Evolutionary conservation across 805 yeast species (phyloP).

Genomic region (Kuraishia ogatae): DNA sequence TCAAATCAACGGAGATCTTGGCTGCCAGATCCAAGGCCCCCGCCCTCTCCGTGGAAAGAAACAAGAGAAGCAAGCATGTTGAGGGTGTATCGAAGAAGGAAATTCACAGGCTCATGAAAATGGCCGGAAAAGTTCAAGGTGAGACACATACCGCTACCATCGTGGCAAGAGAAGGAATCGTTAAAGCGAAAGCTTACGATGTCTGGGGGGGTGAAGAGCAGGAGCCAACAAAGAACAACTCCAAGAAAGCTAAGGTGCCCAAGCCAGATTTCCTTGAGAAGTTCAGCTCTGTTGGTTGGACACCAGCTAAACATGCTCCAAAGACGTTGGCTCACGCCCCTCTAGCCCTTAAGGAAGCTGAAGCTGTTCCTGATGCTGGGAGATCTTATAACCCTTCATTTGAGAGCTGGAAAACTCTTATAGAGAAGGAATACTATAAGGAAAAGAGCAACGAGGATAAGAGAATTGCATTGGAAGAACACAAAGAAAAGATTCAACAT

Average conservation of each 20-base stretch:
- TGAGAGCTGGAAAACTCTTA: constrained; percentile 71
- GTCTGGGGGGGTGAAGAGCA: constrained; percentile 52
- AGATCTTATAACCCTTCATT: constrained; percentile 88
- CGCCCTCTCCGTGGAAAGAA: constrained; percentile 36
- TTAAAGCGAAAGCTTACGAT: constrained; percentile 46
- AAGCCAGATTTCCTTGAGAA: constrained; percentile 30
- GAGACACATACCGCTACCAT: constrained; percentile 41
- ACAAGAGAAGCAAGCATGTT: constrained; percentile 28
- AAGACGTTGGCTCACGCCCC: constrained; percentile 45
- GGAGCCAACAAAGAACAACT: constrained; percentile 11
- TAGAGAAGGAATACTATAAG: constrained; percentile 53
- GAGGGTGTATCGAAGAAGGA: constrained; percentile 63
- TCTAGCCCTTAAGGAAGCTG: constrained; percentile 40
- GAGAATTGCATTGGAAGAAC: constrained; percentile 51
- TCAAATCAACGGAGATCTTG: constrained; percentile 50
- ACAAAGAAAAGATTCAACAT: constrained; percentile 53
- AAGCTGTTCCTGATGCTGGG: constrained; percentile 66
- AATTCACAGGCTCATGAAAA: constrained; percentile 54
- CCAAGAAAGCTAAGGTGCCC: constrained; percentile 21
- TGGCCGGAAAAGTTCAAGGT: constrained; percentile 67
- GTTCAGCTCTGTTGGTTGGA: constrained; percentile 29
- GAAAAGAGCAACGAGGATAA: constrained; percentile 64
- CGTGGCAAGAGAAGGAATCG: constrained; percentile 57
- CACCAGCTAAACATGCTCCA: constrained; percentile 47
- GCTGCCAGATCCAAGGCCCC: constrained; percentile 72